Percentiles rank a stretch among this genome's conserved stretches.
Conservation (phyloP, 371 early-diverging fungal species). For the Choanephora cucurbitarum region DNA sequence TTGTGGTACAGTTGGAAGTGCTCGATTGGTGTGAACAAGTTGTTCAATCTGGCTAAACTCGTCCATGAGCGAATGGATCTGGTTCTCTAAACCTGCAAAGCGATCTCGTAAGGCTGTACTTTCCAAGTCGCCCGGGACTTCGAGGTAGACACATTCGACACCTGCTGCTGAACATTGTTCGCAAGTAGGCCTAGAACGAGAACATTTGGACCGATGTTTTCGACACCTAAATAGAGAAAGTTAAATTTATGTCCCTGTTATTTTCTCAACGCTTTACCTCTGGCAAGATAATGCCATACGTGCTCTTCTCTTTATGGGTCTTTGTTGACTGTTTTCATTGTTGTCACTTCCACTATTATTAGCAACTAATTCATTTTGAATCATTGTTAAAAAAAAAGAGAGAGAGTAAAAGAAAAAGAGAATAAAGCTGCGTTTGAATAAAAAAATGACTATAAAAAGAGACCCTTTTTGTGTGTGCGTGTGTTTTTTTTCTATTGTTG, state of each 20-base stretch:
- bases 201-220: constrained; percentile 49
- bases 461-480: not conserved
- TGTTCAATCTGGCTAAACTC: constrained; percentile 43
- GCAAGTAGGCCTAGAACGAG: constrained; percentile 43
- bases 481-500: not conserved
- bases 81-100: constrained; percentile 45
- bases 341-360: not conserved
- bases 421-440: not conserved
- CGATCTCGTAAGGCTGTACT: constrained; percentile 51
- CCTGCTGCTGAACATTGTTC: constrained; percentile 41
- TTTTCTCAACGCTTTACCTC: constrained; percentile 28
- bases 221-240: constrained; percentile 49
- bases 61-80: constrained; percentile 40
- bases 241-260: no score
- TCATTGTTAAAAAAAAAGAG: constrained; percentile 9
- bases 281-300: constrained; percentile 52
- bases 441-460: not conserved
- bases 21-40: constrained; percentile 11
- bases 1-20: not conserved
- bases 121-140: constrained; percentile 50
- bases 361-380: constrained; percentile 4
- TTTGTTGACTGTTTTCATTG: not conserved
- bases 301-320: constrained; percentile 40
- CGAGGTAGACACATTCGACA: constrained; percentile 38
- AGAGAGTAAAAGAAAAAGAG: not conserved